Base-by-base conservation (phyloP, 768 basidiomycete species). In the Agaricus sinodeliciosus region DNA sequence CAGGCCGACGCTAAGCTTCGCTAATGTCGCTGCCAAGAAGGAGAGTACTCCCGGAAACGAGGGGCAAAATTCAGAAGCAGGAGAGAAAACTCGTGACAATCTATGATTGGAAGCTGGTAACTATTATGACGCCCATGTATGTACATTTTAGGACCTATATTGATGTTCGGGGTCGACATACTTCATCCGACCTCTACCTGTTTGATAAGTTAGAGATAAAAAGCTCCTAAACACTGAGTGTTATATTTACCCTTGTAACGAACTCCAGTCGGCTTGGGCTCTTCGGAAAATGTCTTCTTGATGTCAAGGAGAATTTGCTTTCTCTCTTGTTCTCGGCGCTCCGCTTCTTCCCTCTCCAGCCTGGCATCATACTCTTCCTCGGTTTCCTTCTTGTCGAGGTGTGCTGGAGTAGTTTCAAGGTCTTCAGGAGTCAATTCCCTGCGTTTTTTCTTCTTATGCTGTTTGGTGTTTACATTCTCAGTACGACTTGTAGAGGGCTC, bases 1-100 rank as follows among this genome's bases (percentile, higher is more conserved):
- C 12, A 76, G 88, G 49, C 84, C 90, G 0, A 74, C 78, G 4
- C 73, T 93, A 58, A 92, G 90, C 63, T 94, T 94, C 60, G 90
- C 91, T 0, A 85, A 75, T 50, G 91, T 84, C 36, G 87, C 87
- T 1, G 75, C 79, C 13, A 76, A 72, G 63, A 78, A 73, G 59
- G 74, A 74, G 22, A 60, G 59, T 8, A 60, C 56, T 16, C 58
- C 55, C 16, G 58, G 53, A 39, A 61, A 49, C 25, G 63, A 60
- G 16, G 54, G 53, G 15, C 61, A 64, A 13, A 43, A 49, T 45
- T 52, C 53, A 18, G 55, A 55, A 3, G 59, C 59, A 12, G 55
- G 59, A 28, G 57, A 59, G 37, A 54, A 54, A 19, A 55, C 58
- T 39, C 59, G 62, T 9, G 54, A 48, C 54, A 50, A 49, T 31